These are phyloP conservation scores for Solanum verrucosum DNA, from an alignment of 257 asterid genomes.

Conservation along the genomic window DNA sequence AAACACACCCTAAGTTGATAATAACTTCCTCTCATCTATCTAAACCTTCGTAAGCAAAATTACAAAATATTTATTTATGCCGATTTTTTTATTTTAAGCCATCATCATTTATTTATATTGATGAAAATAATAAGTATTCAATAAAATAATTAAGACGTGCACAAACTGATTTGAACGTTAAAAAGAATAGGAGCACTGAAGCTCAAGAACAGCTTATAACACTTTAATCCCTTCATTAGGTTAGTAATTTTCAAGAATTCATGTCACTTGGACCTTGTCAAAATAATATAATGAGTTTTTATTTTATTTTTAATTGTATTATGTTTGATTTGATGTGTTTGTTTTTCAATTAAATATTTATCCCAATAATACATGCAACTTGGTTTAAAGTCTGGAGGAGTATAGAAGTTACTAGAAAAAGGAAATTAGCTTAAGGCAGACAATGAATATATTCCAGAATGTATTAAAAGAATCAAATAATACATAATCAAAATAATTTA, in stretches of 20 bases:
- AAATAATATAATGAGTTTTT: neutral
- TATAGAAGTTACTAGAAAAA: slow-evolving; percentile 2
- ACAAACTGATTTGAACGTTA: fast-evolving
- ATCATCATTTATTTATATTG: no score
- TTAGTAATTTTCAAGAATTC: neutral
- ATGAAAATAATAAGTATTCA: no score
- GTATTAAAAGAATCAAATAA: neutral
- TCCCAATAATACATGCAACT: neutral
- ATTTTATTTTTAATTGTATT: neutral
- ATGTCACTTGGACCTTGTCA: neutral
- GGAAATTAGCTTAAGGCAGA: neutral
- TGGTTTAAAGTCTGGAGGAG: neutral
- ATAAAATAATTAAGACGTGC: neutral
- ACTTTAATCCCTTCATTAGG: neutral
- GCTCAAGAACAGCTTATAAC: neutral
- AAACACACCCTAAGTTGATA: no score
- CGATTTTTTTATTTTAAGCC: no score
- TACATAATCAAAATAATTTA: neutral
- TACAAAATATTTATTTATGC: neutral
- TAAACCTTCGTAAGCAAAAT: neutral
- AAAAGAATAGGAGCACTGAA: slow-evolving; percentile 12
- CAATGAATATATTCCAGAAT: neutral
- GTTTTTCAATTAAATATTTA: neutral
- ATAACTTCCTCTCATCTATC: no score
- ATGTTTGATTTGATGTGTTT: neutral